Evolutionary conservation across 2,329 filamentous ascomycete genomes (phyloP).

Genomic region (Xylogone sp.): DNA sequence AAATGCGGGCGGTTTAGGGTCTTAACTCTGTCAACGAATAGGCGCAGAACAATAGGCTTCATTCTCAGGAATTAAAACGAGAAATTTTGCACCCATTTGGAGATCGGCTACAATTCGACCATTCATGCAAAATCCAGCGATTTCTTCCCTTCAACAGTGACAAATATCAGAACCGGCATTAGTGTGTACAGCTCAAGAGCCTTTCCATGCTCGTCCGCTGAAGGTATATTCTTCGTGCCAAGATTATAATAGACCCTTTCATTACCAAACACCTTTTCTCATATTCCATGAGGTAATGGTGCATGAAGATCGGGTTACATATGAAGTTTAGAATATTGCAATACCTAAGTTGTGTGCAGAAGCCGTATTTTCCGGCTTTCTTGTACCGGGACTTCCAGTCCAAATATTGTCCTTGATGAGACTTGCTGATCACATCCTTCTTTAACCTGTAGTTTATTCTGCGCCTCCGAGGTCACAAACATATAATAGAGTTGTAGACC

Average conservation of each 20-base stretch:
- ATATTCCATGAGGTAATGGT: conserved; percentile 48
- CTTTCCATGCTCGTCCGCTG: conserved; percentile 39
- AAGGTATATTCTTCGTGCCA: conserved; percentile 47
- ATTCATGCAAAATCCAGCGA: neutral
- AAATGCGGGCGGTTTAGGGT: neutral
- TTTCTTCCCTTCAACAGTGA: conserved; percentile 3
- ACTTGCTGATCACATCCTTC: too few species aligned
- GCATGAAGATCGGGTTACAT: conserved; percentile 62
- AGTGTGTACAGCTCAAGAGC: conserved; percentile 47
- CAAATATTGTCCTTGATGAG: too few species aligned
- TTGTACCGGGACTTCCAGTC: too few species aligned
- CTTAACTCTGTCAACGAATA: conserved; percentile 1
- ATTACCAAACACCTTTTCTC: conserved; percentile 65
- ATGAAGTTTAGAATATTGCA: conserved; percentile 8
- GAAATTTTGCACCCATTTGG: conserved; percentile 17
- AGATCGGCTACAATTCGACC: neutral
- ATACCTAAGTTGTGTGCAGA: conserved; percentile 8
- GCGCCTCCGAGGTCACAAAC: too few species aligned
- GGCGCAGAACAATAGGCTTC: conserved; percentile 21
- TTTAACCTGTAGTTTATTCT: too few species aligned
- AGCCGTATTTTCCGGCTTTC: too few species aligned
- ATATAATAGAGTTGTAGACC: too few species aligned
- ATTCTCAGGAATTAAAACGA: conserved; percentile 22
- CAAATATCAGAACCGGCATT: conserved; percentile 33
- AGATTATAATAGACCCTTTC: conserved; percentile 39